phyloP scores from a whole-genome alignment of 495 filamentous ascomycete species.

The Penicillium maclennaniae region DNA sequence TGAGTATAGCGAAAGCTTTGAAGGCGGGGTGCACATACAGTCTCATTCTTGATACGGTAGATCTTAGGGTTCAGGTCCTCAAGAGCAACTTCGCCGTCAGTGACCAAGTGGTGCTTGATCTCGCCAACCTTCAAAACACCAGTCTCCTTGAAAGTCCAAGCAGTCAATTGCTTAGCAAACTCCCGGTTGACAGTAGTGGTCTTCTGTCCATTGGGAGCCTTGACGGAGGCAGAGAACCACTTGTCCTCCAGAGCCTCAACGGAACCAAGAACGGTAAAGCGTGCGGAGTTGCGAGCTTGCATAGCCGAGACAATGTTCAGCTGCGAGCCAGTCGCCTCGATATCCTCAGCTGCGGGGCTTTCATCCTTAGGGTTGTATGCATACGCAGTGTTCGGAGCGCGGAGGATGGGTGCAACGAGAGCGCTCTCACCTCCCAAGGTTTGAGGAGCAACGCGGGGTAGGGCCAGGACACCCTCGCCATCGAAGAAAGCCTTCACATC shows the following conservation, averaged over 20 bases:
- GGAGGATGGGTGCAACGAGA: slow-evolving; percentile 75
- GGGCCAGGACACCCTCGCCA: slow-evolving; percentile 67
- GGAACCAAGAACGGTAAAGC: slow-evolving; percentile 81
- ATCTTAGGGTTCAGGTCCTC: slow-evolving; percentile 73
- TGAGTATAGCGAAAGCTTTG: slow-evolving; percentile 5
- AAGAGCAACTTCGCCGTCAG: slow-evolving; percentile 33
- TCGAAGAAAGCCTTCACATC: slow-evolving; percentile 79
- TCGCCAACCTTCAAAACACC: slow-evolving; percentile 84
- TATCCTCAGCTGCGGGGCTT: slow-evolving; percentile 65
- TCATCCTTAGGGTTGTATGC: slow-evolving; percentile 94
- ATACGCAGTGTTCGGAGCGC: slow-evolving; percentile 79
- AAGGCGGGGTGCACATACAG: slow-evolving; percentile 56
- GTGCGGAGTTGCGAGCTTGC: slow-evolving; percentile 90
- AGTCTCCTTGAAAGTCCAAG: slow-evolving; percentile 91
- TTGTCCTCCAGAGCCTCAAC: slow-evolving; percentile 81
- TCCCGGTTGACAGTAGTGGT: slow-evolving; percentile 70
- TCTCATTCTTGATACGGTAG: slow-evolving; percentile 95
- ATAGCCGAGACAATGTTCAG: slow-evolving; percentile 75
- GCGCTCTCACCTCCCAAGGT: slow-evolving; percentile 69
- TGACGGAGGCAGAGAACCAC: slow-evolving; percentile 85
- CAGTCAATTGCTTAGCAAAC: slow-evolving; percentile 77
- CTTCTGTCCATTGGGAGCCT: slow-evolving; percentile 53
- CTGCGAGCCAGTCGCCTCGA: slow-evolving; percentile 79
- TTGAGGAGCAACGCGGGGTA: slow-evolving; percentile 76
- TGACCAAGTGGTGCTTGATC: slow-evolving; percentile 72